phyloP scores from a whole-genome alignment of 805 yeast species.

The Jamesozyma jinghongensis region DNA sequence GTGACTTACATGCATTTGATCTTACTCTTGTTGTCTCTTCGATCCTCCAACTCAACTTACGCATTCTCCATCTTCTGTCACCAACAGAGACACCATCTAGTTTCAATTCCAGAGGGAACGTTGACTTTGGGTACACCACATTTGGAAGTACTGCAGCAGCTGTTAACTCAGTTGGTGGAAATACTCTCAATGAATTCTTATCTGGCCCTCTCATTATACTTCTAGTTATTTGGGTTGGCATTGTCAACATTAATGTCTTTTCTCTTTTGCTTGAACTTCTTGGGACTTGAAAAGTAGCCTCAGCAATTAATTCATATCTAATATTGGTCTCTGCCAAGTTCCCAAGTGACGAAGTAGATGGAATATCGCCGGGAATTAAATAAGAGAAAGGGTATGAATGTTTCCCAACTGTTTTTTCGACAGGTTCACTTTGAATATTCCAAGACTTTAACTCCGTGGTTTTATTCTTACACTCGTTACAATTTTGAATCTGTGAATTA shows the following conservation, averaged over 20 bases:
- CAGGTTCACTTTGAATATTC: conserved; percentile 63
- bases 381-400: conserved; percentile 92
- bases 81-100: conserved; percentile 59
- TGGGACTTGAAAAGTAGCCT: conserved; percentile 36
- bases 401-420: conserved; percentile 52
- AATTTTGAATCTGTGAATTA: conserved; percentile 37
- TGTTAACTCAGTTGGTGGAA: conserved; percentile 90
- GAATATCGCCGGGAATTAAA: conserved; percentile 77
- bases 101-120: conserved; percentile 73
- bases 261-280: conserved; percentile 16
- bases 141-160: conserved; percentile 84
- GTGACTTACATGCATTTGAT: conserved; percentile 49
- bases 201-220: conserved; percentile 77
- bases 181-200: conserved; percentile 76
- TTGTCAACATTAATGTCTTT: conserved; percentile 35
- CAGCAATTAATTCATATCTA: conserved; percentile 69
- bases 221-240: conserved; percentile 68
- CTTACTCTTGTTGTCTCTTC: conserved; percentile 71
- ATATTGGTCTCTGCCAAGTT: conserved; percentile 42
- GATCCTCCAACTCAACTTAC: conserved; percentile 79
- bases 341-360: conserved; percentile 64
- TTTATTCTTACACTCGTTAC: conserved; percentile 49
- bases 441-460: conserved; percentile 68
- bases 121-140: conserved; percentile 79
- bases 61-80: conserved; percentile 79